These are phyloP conservation scores for Coffea eugenioides DNA, from an alignment of 257 asterid genomes.

Conservation along the genomic window DNA sequence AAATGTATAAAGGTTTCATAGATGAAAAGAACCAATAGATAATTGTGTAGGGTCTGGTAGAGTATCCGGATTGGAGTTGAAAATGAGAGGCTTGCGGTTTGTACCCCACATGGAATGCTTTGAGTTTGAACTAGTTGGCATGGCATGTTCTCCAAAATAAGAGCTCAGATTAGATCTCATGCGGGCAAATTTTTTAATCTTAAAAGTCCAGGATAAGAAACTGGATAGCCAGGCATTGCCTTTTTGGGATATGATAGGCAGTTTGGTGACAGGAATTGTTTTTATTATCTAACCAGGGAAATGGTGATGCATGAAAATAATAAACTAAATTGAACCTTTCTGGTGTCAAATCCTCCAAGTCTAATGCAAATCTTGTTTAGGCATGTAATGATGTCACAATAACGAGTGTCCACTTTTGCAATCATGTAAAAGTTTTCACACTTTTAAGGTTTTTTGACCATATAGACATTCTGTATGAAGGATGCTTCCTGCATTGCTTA, in stretches of 20 bases:
- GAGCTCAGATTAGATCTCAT: slow-evolving; percentile 34
- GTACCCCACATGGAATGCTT: slow-evolving; percentile 22
- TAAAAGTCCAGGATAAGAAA: slow-evolving; percentile 31
- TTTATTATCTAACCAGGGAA: background rate
- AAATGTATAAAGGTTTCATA: background rate
- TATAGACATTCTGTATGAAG: background rate
- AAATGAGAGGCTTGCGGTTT: slow-evolving; percentile 21
- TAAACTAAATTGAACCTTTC: background rate
- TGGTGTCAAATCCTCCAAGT: background rate
- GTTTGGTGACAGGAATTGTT: slow-evolving; percentile 10
- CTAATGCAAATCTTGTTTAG: background rate
- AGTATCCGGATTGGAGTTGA: slow-evolving; percentile 32
- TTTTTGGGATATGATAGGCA: slow-evolving; percentile 2
- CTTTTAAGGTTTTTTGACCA: background rate
- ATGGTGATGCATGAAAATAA: background rate
- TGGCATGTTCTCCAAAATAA: slow-evolving; percentile 31
- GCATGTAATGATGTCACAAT: slow-evolving; percentile 11
- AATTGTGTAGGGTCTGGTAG: slow-evolving; percentile 31
- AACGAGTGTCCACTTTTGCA: background rate
- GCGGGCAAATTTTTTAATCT: slow-evolving; percentile 25
- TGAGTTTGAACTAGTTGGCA: slow-evolving; percentile 23
- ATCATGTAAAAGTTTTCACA: slow-evolving; percentile 2
- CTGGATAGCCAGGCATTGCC: slow-evolving; percentile 12
- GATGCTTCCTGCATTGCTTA: background rate
- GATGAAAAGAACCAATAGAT: slow-evolving; percentile 17